Conservation (phyloP, 2,329 filamentous ascomycete genomes). For the Phialophora macrospora region DNA sequence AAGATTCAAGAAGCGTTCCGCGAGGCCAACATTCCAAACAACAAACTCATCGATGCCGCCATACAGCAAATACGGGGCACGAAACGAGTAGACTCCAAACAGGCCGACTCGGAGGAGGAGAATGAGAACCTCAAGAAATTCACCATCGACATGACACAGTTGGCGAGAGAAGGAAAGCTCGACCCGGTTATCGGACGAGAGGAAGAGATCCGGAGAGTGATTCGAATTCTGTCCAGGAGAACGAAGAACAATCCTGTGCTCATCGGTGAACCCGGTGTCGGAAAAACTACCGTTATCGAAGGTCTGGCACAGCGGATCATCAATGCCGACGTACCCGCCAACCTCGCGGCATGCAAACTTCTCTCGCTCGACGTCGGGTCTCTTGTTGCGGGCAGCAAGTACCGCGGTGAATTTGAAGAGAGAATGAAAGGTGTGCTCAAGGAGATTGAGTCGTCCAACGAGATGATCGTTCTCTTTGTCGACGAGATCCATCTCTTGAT, state of each 20-base stretch:
- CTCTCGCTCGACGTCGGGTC: conserved; percentile 95
- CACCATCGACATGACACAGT: conserved; percentile 96
- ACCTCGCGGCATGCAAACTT: conserved; percentile 89
- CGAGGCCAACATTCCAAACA: conserved; percentile 88
- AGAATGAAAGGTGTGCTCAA: conserved; percentile 99
- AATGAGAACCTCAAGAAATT: conserved; percentile 97
- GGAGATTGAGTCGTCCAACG: conserved; percentile 91
- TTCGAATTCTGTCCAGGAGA: conserved; percentile 86
- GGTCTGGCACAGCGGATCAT: conserved; percentile 93
- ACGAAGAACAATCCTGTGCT: conserved; percentile 99
- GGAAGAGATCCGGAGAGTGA: conserved; percentile 87
- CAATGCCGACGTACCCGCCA: conserved; percentile 94
- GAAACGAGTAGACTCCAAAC: conserved; percentile 92
- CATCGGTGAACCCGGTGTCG: conserved; percentile 97
- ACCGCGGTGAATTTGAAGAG: conserved; percentile 97
- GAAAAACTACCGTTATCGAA: conserved; percentile 97
- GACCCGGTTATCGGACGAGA: conserved; percentile 96
- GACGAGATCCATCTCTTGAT: conserved; percentile 99
- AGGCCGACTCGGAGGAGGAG: conserved; percentile 86
- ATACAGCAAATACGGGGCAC: conserved; percentile 90
- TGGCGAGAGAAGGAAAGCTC: conserved; percentile 94
- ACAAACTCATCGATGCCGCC: conserved; percentile 88
- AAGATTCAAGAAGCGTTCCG: conserved; percentile 74
- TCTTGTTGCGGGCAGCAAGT: conserved; percentile 96
- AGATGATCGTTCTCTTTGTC: conserved; percentile 97